Evolutionary conservation across 306 rosid species (phyloP), one percentile per base, ranked within the genome.

Genomic region (Crataegus laevigata): DNA sequence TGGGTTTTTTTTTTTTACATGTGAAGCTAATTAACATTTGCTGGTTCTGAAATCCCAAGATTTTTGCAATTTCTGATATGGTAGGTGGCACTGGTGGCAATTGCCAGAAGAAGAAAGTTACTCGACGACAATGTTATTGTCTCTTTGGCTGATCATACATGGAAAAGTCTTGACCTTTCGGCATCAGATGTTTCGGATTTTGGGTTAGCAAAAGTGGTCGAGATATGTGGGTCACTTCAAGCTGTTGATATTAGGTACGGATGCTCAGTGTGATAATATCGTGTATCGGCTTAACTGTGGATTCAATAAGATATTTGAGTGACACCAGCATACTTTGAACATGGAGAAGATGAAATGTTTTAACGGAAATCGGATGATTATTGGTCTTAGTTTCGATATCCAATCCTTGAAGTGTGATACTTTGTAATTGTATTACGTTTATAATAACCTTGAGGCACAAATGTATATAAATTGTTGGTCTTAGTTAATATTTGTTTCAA

Each of bases 121-220:
- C 84, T 94, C 24, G 82, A 84, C 72, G 97, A 94, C 55, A 91
- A 88, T 72, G 88, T 89, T 70, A 61, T 94, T 51, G 81, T 91
- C 5, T 82, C 97, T 34, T 76, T 94, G 77, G 91, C 89, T 72
- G 97, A 94, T 84, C 57, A 74, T 69, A 86, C 91, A 30, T 94
- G 97, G 98, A 93, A 85, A 68, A 68, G 85, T 77, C 93, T 94
- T 60, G 97, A 94, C 58, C 81, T 94, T 59, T 94, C 98, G 59
- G 85, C 87, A 34, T 94, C 97, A 62, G 97, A 94, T 76, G 93
- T 91, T 80, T 87, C 97, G 7, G 96, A 94, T 83, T 69, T 69
- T 79, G 96, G 96, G 61, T 81, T 94, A 84, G 79, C 42, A 25
- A 84, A 90, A 86, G 91, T 82, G 65, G 86, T 88, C 71, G 85